Conservation (phyloP, 1,284 basidiomycete genomes). For the Vanrija sp. region DNA sequence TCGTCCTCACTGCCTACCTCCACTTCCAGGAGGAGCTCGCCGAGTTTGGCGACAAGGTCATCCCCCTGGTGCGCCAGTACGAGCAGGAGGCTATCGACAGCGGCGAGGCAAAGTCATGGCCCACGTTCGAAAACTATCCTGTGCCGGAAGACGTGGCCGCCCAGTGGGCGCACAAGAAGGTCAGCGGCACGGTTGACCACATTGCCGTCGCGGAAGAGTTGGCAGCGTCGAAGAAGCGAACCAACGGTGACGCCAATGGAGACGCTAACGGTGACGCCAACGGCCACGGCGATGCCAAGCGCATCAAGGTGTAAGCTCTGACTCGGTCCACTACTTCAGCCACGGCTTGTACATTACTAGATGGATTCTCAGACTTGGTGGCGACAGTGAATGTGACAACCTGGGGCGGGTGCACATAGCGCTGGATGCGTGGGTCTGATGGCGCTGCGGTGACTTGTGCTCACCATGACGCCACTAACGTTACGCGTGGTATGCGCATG, state of each 20-base stretch:
- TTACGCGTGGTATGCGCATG: no score
- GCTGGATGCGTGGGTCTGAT: no score
- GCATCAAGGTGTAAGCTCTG: neutral
- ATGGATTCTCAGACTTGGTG: no score
- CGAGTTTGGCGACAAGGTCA: constrained; percentile 11
- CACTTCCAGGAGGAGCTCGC: constrained; percentile 10
- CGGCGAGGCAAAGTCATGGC: constrained; percentile 10
- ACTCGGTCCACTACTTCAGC: no score
- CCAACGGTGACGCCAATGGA: constrained; percentile 28
- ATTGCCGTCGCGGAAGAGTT: no score
- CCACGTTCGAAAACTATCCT: constrained; percentile 13
- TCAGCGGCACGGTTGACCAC: no score
- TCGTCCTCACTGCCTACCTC: constrained; percentile 6
- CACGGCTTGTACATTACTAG: no score
- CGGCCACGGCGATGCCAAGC: neutral
- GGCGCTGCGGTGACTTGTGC: no score
- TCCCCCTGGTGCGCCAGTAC: constrained; percentile 12
- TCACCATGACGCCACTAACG: no score
- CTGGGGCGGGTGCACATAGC: no score
- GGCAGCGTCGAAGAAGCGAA: constrained; percentile 33
- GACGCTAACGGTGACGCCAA: constrained; percentile 29
- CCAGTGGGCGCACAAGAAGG: neutral
- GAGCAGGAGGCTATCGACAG: constrained; percentile 7
- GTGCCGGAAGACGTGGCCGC: neutral
- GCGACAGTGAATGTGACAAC: no score